Evolutionary conservation across 192 early-diverging fungal species (phyloP).

Genomic region (Podila minutissima): DNA sequence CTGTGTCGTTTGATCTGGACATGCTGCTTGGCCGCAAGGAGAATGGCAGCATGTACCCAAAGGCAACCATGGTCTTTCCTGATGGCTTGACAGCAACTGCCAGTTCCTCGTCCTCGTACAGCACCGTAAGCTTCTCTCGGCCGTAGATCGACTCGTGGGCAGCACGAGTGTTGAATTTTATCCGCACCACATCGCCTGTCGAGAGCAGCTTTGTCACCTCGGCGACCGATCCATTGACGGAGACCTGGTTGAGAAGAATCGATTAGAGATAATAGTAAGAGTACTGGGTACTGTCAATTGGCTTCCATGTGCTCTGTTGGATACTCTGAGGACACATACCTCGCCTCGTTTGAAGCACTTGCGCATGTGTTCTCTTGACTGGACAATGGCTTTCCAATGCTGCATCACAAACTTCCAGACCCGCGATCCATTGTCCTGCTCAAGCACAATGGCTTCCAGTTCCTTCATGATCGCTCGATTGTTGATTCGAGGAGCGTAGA

Average conservation of each 20-base stretch:
- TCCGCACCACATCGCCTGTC: constrained; percentile 57
- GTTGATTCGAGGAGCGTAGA: too few relatives aligned
- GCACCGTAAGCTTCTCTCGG: constrained; percentile 56
- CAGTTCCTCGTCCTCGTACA: constrained; percentile 62
- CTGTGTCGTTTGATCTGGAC: background rate
- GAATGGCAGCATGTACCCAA: constrained; percentile 44
- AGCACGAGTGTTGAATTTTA: constrained; percentile 54
- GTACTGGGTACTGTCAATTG: background rate
- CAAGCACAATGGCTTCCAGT: constrained; percentile 13
- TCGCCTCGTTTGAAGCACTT: constrained; percentile 45
- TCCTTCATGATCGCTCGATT: constrained; percentile 17
- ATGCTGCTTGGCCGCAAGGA: constrained; percentile 19
- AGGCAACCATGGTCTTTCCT: constrained; percentile 51
- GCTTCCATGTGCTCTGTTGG: background rate
- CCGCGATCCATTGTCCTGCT: constrained; percentile 33
- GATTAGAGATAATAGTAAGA: background rate
- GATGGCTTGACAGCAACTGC: constrained; percentile 68
- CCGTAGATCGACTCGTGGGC: constrained; percentile 56
- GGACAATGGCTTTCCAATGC: constrained; percentile 40
- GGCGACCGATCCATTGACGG: constrained; percentile 60
- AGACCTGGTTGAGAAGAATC: constrained; percentile 40
- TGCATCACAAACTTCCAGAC: constrained; percentile 42
- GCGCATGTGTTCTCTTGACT: constrained; percentile 48
- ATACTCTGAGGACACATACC: constrained; percentile 7
- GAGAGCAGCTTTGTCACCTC: constrained; percentile 61